These are phyloP conservation scores for Aspergillus tubingensis DNA, from an alignment of 2,329 filamentous ascomycete genomes.

Conservation along the genomic window DNA sequence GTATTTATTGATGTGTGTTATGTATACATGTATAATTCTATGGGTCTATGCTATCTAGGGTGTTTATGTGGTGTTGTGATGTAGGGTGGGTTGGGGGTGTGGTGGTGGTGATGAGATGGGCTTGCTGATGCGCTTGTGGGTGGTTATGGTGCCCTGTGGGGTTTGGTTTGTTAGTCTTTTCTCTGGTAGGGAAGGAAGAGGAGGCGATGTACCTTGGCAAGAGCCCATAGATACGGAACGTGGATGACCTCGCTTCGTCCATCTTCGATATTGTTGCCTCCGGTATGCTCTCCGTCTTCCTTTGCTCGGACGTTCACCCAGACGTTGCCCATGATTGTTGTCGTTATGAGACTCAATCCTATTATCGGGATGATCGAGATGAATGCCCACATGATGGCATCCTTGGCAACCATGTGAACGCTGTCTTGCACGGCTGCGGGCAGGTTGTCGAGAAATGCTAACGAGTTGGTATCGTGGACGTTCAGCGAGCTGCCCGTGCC, in stretches of 20 bases:
- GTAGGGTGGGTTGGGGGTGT: not conserved
- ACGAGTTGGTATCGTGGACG: constrained; percentile 38
- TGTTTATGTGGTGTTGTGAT: not conserved
- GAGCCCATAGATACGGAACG: constrained; percentile 35
- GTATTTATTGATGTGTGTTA: not conserved
- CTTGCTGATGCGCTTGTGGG: constrained; percentile 27
- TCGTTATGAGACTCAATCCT: constrained; percentile 49
- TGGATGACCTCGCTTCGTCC: constrained; percentile 33
- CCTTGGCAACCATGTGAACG: constrained; percentile 50
- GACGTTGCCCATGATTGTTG: constrained; percentile 54
- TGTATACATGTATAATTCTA: not conserved
- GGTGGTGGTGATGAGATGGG: constrained; percentile 9
- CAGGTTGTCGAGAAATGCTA: constrained; percentile 41
- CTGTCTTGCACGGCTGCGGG: constrained; percentile 37
- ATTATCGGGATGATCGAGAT: constrained; percentile 63
- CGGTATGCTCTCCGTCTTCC: constrained; percentile 17
- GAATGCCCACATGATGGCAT: constrained; percentile 67
- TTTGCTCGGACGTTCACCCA: constrained; percentile 46
- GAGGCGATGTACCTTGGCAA: constrained; percentile 26
- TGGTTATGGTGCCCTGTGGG: constrained; percentile 27
- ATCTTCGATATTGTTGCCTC: constrained; percentile 9
- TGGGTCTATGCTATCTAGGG: not conserved
- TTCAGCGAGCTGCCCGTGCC: constrained; percentile 31
- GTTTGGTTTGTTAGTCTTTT: not conserved
- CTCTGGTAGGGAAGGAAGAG: not conserved